Percentiles rank a stretch among this genome's conserved stretches.
Conservation (phyloP, 345 rosid species). For the Citrus sinensis region DNA sequence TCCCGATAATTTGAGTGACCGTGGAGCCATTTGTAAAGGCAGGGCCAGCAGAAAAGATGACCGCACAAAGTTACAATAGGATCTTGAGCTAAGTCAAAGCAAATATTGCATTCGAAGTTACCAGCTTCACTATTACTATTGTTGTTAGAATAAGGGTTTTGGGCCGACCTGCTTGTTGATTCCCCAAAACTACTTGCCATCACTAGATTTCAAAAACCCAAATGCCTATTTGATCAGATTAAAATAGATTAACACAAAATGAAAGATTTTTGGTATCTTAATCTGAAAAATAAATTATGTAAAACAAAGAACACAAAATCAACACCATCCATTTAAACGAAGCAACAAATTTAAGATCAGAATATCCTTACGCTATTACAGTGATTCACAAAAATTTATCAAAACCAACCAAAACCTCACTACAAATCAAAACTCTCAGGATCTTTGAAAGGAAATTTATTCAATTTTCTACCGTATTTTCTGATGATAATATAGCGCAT, state of each 20-base stretch:
- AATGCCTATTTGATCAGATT: slow-evolving; percentile 20
- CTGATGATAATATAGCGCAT: background rate
- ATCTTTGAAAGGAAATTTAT: background rate
- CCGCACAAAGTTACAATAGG: slow-evolving; percentile 98
- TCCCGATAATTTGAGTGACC: slow-evolving; percentile 70
- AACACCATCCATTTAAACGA: background rate
- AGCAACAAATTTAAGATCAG: background rate
- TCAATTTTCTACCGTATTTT: background rate
- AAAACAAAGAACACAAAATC: background rate
- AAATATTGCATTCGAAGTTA: slow-evolving; percentile 93
- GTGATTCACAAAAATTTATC: background rate
- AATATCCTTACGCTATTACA: background rate
- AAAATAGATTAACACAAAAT: slow-evolving; percentile 10
- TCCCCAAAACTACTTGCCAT: slow-evolving; percentile 68
- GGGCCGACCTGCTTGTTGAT: slow-evolving; percentile 63
- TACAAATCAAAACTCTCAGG: background rate
- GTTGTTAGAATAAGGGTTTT: slow-evolving; percentile 53
- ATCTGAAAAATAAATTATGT: background rate
- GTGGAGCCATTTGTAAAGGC: slow-evolving; percentile 97
- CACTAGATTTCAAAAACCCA: slow-evolving; percentile 21
- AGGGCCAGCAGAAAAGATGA: slow-evolving; percentile 99
- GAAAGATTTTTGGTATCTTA: background rate
- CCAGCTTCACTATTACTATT: slow-evolving; percentile 63
- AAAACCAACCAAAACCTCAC: background rate
- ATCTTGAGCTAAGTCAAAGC: slow-evolving; percentile 98